phyloP scores from a whole-genome alignment of 257 asterid species.

The Penstemon barbatus region DNA sequence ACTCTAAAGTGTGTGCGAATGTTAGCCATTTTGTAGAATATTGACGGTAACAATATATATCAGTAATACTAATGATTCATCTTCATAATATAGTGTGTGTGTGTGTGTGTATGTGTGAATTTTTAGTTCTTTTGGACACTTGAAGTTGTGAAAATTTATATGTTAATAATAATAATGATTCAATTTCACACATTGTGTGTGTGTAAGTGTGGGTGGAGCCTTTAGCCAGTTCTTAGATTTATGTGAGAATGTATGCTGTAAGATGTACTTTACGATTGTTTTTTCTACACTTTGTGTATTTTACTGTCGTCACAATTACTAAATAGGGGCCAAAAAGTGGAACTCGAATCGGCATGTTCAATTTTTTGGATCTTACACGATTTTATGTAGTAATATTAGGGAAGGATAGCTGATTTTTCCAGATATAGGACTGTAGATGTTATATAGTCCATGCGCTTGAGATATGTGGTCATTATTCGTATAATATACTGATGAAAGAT shows the following conservation, averaged over 20 bases:
- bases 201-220: too few relatives aligned
- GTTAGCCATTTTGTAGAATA: too few relatives aligned
- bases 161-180: too few relatives aligned
- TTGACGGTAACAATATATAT: too few relatives aligned
- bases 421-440: neutral
- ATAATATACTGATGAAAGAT: neutral
- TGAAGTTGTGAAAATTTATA: neutral
- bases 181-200: too few relatives aligned
- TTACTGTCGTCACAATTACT: neutral
- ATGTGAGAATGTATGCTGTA: neutral
- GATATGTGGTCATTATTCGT: neutral
- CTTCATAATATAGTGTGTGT: neutral
- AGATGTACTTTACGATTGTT: neutral
- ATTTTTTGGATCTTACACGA: neutral
- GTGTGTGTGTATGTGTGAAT: neutral
- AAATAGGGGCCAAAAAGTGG: neutral
- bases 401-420: neutral
- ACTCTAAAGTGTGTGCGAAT: too few relatives aligned
- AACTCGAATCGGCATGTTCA: neutral
- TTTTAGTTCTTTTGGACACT: neutral
- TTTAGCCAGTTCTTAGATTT: too few relatives aligned
- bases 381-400: neutral
- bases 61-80: too few relatives aligned
- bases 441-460: neutral
- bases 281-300: neutral